phyloP scores from a whole-genome alignment of 768 basidiomycete species.

The Boletus bicolor region DNA sequence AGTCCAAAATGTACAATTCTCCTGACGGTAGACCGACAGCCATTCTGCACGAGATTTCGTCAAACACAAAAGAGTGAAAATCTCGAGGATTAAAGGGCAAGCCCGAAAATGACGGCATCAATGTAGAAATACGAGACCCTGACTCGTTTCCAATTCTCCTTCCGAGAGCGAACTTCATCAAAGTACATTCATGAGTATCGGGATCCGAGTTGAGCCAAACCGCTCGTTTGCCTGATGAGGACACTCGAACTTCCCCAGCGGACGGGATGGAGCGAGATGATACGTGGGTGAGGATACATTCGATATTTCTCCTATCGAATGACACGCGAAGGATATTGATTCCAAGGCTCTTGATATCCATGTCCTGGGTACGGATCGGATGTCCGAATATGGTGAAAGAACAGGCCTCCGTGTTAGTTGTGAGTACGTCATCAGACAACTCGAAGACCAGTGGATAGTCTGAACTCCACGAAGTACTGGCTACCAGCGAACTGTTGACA shows the following conservation, averaged over 20 bases:
- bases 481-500: slow-evolving; percentile 6
- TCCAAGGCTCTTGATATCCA: background rate
- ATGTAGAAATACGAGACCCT: slow-evolving; percentile 19
- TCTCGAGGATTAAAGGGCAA: slow-evolving; percentile 50
- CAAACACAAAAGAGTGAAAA: slow-evolving; percentile 49
- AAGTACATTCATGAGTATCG: slow-evolving; percentile 37
- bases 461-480: slow-evolving; percentile 15
- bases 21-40: slow-evolving; percentile 51
- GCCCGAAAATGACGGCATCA: slow-evolving; percentile 46
- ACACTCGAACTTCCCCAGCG: slow-evolving; percentile 14
- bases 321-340: slow-evolving; percentile 14
- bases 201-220: slow-evolving; percentile 15
- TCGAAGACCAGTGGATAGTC: slow-evolving; percentile 3
- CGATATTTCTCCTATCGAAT: slow-evolving; percentile 8
- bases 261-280: slow-evolving; percentile 10
- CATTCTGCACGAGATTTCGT: slow-evolving; percentile 53
- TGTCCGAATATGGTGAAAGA: slow-evolving; percentile 18
- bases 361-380: background rate
- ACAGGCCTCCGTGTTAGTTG: background rate
- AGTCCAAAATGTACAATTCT: slow-evolving; percentile 48
- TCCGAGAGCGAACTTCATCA: slow-evolving; percentile 50
- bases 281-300: background rate
- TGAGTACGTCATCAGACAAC: slow-evolving; percentile 15
- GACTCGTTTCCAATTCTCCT: slow-evolving; percentile 8
- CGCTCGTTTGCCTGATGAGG: slow-evolving; percentile 19